Conservation (phyloP, 2,329 filamentous ascomycete genomes). For the Stemphylium beticola region DNA sequence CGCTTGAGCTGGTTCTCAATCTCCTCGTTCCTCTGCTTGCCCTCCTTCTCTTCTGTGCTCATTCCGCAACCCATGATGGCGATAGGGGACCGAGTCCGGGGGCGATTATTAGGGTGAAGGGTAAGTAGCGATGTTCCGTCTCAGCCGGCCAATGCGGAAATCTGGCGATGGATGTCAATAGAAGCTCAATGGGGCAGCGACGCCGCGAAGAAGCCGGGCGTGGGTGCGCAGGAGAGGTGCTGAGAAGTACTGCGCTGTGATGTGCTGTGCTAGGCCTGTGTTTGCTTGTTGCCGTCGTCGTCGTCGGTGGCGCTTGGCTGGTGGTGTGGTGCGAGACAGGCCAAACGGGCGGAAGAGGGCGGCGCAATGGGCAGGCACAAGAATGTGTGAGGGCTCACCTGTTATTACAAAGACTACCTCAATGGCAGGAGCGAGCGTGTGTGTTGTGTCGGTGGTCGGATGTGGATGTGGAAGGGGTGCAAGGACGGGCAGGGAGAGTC, state of each 20-base stretch:
- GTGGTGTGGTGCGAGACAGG: no score
- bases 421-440: slow-evolving; percentile 9
- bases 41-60: slow-evolving; percentile 99
- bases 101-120: slow-evolving; percentile 35
- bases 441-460: neutral
- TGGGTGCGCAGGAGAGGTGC: slow-evolving; percentile 12
- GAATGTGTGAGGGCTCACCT: slow-evolving; percentile 33
- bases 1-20: slow-evolving; percentile 99
- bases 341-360: no score
- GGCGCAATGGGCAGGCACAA: neutral
- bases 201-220: neutral
- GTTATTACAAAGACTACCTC: slow-evolving; percentile 28
- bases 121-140: slow-evolving; percentile 37
- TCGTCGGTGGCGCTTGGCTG: no score
- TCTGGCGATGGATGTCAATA: slow-evolving; percentile 22
- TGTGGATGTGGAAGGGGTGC: slow-evolving; percentile 10
- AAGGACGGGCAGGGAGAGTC: slow-evolving; percentile 15
- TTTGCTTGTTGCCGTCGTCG: no score
- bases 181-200: neutral
- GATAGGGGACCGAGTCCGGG: slow-evolving; percentile 15
- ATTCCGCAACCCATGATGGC: slow-evolving; percentile 97
- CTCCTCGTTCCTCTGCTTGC: slow-evolving; percentile 99
- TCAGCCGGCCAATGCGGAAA: slow-evolving; percentile 46
- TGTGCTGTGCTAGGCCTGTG: no score
- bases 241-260: no score